Evolutionary conservation across 2,329 filamentous ascomycete genomes (phyloP).

Genomic region (Alternaria rosae): DNA sequence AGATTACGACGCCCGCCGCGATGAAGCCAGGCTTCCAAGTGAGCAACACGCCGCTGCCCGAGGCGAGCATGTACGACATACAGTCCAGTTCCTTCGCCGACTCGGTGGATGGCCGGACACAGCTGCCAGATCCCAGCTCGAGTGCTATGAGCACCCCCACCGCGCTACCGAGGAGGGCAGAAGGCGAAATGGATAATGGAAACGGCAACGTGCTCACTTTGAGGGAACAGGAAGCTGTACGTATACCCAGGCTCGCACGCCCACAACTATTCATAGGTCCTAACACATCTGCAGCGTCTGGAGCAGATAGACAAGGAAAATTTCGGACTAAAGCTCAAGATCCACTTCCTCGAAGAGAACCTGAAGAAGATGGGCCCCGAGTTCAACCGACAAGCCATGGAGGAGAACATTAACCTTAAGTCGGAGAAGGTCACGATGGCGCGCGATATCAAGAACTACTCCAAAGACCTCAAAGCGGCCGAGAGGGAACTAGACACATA

Average conservation of each 20-base stretch:
- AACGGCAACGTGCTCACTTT: constrained; percentile 90
- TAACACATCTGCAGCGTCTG: constrained; percentile 65
- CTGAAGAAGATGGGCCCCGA: constrained; percentile 86
- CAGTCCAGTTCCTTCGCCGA: constrained; percentile 59
- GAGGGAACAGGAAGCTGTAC: constrained; percentile 89
- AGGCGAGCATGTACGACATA: constrained; percentile 68
- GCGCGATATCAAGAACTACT: constrained; percentile 83
- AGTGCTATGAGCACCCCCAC: constrained; percentile 84
- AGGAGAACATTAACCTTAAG: constrained; percentile 96
- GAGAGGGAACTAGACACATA: constrained; percentile 89
- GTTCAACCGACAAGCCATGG: constrained; percentile 86
- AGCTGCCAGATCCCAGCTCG: constrained; percentile 78
- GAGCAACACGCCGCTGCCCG: constrained; percentile 77
- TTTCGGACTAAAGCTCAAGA: constrained; percentile 70
- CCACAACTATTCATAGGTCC: neutral
- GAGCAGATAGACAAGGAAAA: constrained; percentile 98
- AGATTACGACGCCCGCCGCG: constrained; percentile 69
- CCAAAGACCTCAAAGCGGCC: constrained; percentile 81
- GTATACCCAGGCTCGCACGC: constrained; percentile 22
- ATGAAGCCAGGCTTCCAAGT: constrained; percentile 68
- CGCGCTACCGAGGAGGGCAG: constrained; percentile 70
- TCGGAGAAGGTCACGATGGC: constrained; percentile 91
- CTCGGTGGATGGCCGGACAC: constrained; percentile 70
- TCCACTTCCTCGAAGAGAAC: constrained; percentile 93
- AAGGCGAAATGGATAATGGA: constrained; percentile 73